These are phyloP conservation scores for Hura crepitans DNA, from an alignment of 441 rosid genomes.

Conservation along the genomic window DNA sequence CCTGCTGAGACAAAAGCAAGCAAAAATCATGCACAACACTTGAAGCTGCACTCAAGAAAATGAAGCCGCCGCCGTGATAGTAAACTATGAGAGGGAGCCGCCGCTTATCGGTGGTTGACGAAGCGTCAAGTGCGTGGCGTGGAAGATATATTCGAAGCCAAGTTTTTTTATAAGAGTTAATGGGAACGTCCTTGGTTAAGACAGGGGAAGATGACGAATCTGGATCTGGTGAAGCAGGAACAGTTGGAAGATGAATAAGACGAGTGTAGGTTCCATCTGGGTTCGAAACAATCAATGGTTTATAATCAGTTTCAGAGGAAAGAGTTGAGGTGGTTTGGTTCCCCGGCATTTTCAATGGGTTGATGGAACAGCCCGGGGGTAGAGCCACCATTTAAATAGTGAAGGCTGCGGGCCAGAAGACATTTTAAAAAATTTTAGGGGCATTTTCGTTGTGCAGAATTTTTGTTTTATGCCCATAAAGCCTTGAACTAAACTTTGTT, in stretches of 20 bases:
- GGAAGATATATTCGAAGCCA: constrained; percentile 19
- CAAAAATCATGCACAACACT: neutral
- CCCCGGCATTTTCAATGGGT: neutral
- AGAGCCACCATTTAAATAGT: too few species aligned
- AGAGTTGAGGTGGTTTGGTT: neutral
- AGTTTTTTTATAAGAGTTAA: neutral
- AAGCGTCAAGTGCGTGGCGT: neutral
- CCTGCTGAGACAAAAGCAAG: neutral
- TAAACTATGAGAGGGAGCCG: constrained; percentile 15
- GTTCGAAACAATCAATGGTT: neutral
- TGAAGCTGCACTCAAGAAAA: constrained; percentile 13
- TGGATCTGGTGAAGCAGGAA: constrained; percentile 4
- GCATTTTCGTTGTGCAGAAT: too few species aligned
- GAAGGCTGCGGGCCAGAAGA: too few species aligned
- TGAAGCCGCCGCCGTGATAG: constrained; percentile 20
- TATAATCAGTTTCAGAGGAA: neutral
- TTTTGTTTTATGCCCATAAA: too few species aligned
- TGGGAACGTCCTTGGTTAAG: constrained; percentile 12
- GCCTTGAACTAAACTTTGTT: too few species aligned
- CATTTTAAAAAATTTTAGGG: too few species aligned
- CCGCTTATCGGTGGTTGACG: neutral
- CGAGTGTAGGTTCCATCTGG: constrained; percentile 19
- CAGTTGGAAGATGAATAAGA: neutral
- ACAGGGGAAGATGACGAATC: neutral
- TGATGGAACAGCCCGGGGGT: too few species aligned